phyloP scores from a whole-genome alignment of 495 filamentous ascomycete species.

The Melanomma pulvis-pyrius region DNA sequence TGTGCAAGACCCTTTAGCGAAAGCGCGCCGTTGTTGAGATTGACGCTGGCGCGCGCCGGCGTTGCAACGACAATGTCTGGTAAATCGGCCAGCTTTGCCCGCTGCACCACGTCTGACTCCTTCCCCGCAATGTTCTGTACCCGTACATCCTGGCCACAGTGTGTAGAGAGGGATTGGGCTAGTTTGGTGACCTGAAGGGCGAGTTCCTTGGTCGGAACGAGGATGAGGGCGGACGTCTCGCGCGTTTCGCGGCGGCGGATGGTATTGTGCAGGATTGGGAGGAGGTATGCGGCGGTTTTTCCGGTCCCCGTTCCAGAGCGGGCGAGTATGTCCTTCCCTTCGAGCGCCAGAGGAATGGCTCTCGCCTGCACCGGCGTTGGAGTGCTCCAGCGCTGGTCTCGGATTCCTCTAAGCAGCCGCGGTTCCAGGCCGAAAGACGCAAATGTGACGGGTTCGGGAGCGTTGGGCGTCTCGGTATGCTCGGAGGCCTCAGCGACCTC shows the following conservation, averaged over 20 bases:
- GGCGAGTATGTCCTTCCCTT: constrained; percentile 87
- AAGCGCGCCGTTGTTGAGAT: constrained; percentile 70
- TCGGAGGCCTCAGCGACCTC: constrained; percentile 35
- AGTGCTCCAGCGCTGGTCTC: constrained; percentile 76
- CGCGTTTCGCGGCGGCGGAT: constrained; percentile 65
- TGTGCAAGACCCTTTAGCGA: constrained; percentile 70
- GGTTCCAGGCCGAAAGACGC: constrained; percentile 69
- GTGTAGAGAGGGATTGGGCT: constrained; percentile 70
- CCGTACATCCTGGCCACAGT: constrained; percentile 81
- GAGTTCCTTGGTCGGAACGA: constrained; percentile 92
- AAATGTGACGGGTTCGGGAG: constrained; percentile 17
- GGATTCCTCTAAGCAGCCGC: constrained; percentile 81
- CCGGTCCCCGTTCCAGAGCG: constrained; percentile 44
- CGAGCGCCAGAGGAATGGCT: constrained; percentile 86
- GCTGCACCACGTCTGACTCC: constrained; percentile 81
- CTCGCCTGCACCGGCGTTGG: constrained; percentile 85
- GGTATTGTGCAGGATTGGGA: constrained; percentile 81
- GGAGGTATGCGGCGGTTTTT: constrained; percentile 96
- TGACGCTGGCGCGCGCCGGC: constrained; percentile 71
- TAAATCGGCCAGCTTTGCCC: constrained; percentile 79
- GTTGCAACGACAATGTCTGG: constrained; percentile 91
- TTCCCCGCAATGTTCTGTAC: constrained; percentile 84
- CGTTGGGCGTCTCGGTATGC: neutral
- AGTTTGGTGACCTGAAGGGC: constrained; percentile 84
- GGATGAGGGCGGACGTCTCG: constrained; percentile 69